phyloP scores from a whole-genome alignment of 2,329 filamentous ascomycete genomes.

The Waltergamsia citrina region DNA sequence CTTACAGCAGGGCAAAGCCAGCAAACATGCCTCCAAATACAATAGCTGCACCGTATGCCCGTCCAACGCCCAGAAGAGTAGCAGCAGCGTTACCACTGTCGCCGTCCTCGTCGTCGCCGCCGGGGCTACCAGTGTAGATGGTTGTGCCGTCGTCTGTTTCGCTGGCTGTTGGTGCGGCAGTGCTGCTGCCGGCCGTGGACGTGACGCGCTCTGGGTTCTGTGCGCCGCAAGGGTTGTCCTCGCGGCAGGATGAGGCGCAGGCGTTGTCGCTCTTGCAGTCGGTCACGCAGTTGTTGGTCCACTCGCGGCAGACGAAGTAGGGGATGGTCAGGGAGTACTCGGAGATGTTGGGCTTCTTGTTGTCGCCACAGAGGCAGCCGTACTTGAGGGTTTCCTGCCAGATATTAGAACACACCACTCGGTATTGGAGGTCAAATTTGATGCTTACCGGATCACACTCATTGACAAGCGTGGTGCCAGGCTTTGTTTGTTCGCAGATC shows the following conservation, averaged over 20 bases:
- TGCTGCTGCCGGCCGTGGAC: constrained; percentile 33
- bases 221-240: constrained; percentile 66
- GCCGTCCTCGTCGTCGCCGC: constrained; percentile 6
- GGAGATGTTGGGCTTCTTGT: constrained; percentile 58
- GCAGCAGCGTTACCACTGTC: constrained; percentile 12
- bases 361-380: constrained; percentile 61
- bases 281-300: constrained; percentile 58
- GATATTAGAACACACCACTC: constrained; percentile 2
- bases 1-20: constrained; percentile 29
- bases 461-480: constrained; percentile 47
- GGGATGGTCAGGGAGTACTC: constrained; percentile 73
- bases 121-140: constrained; percentile 25
- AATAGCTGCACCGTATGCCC: constrained; percentile 25
- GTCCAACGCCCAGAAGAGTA: constrained; percentile 20
- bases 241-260: constrained; percentile 49
- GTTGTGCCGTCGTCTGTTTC: constrained; percentile 20
- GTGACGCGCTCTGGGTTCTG: constrained; percentile 53
- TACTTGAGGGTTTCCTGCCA: constrained; percentile 51
- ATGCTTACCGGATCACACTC: constrained; percentile 53
- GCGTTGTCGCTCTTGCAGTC: constrained; percentile 61
- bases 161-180: constrained; percentile 27
- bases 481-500: constrained; percentile 56
- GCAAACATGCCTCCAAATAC: constrained; percentile 27
- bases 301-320: constrained; percentile 66
- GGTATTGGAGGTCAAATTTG: neutral